Conservation (phyloP, 371 early-diverging fungal genomes). For the Sporodiniella umbellata region DNA sequence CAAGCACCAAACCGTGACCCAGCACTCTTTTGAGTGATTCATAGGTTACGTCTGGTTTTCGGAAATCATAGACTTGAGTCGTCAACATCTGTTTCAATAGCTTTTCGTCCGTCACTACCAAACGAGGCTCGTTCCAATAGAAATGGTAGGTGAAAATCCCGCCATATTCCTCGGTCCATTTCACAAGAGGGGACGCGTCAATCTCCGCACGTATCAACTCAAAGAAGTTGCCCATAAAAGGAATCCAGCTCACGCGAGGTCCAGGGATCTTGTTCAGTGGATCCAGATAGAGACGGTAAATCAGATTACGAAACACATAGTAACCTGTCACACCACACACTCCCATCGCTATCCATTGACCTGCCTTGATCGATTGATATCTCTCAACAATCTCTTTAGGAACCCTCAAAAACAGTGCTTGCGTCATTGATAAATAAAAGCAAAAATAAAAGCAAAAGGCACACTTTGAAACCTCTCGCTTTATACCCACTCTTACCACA, state of each 20-base stretch:
- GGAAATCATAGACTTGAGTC: constrained; percentile 44
- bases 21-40: constrained; percentile 25
- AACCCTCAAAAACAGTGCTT: no score
- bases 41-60: constrained; percentile 22
- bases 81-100: constrained; percentile 47
- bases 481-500: no score
- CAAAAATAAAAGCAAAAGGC: no score
- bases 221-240: constrained; percentile 44
- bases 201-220: constrained; percentile 48
- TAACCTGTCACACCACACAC: constrained; percentile 2
- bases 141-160: constrained; percentile 44
- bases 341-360: no score
- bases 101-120: constrained; percentile 48
- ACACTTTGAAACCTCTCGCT: no score
- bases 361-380: no score
- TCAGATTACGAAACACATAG: constrained; percentile 12
- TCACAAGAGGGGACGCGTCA: constrained; percentile 34
- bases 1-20: constrained; percentile 52
- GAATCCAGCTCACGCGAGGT: constrained; percentile 43
- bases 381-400: no score
- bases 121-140: constrained; percentile 37
- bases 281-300: constrained; percentile 43
- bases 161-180: constrained; percentile 52
- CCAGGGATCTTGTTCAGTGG: constrained; percentile 51
- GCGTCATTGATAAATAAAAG: no score